phyloP scores from a whole-genome alignment of 768 basidiomycete species.

The Trametes meyenii region DNA sequence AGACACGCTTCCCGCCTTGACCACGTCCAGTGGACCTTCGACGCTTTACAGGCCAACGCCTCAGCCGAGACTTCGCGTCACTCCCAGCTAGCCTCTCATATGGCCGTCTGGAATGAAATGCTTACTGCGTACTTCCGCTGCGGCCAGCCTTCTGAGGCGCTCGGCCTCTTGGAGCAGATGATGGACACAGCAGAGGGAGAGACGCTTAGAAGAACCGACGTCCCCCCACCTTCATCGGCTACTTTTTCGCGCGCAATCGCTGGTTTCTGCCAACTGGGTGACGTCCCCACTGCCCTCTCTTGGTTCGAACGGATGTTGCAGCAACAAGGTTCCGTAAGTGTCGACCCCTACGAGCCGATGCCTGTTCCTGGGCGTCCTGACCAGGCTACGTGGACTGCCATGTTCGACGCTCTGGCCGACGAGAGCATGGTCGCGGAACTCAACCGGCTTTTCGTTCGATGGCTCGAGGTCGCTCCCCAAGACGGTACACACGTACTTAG shows the following conservation, averaged over 20 bases:
- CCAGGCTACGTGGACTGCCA: constrained; percentile 53
- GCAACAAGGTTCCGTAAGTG: constrained; percentile 37
- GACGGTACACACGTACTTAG: constrained; percentile 31
- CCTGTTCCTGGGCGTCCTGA: constrained; percentile 54
- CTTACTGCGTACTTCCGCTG: constrained; percentile 71
- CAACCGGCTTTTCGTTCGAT: constrained; percentile 53
- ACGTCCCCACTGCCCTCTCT: constrained; percentile 60
- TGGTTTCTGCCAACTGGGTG: constrained; percentile 65
- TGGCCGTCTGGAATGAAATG: constrained; percentile 74
- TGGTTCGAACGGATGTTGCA: constrained; percentile 74
- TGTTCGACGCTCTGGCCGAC: constrained; percentile 59
- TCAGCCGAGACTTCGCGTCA: constrained; percentile 16
- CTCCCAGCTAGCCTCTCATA: constrained; percentile 27
- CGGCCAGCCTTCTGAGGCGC: constrained; percentile 61
- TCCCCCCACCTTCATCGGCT: constrained; percentile 60
- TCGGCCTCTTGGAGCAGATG: constrained; percentile 73
- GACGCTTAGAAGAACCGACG: constrained; percentile 40
- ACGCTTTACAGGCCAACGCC: constrained; percentile 16
- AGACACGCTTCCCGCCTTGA: constrained; percentile 43
- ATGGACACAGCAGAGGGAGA: constrained; percentile 46
- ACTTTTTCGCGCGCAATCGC: constrained; percentile 67
- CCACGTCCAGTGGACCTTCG: constrained; percentile 37
- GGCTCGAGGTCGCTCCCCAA: constrained; percentile 39
- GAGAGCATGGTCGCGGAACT: constrained; percentile 54
- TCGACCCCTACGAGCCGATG: constrained; percentile 44